These are phyloP conservation scores for Candida chilensis DNA, from an alignment of 805 yeast genomes.

Conservation along the genomic window DNA sequence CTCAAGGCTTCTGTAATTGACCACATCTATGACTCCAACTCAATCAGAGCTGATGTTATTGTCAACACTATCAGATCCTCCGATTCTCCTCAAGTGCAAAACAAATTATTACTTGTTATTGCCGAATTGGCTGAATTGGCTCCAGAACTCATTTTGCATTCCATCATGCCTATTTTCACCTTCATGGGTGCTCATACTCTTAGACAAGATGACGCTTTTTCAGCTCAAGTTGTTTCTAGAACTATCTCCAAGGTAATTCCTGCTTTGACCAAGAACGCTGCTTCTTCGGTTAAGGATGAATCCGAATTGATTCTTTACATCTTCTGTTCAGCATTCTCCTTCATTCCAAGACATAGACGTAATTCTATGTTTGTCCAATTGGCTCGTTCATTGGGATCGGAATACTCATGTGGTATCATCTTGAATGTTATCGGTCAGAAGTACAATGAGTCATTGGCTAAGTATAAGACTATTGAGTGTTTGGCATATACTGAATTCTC, in stretches of 20 bases:
- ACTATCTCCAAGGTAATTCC: slow-evolving; percentile 88
- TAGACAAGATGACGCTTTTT: slow-evolving; percentile 93
- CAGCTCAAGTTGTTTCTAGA: slow-evolving; percentile 86
- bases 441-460: slow-evolving; percentile 43
- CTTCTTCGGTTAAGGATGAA: slow-evolving; percentile 45
- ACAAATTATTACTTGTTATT: slow-evolving; percentile 73
- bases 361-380: slow-evolving; percentile 76
- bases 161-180: slow-evolving; percentile 99
- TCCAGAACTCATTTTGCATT: slow-evolving; percentile 87
- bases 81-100: slow-evolving; percentile 90
- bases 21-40: slow-evolving; percentile 44
- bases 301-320: slow-evolving; percentile 79
- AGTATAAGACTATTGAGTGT: slow-evolving; percentile 58
- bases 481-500: slow-evolving; percentile 64
- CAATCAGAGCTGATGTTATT: slow-evolving; percentile 80
- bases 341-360: slow-evolving; percentile 94
- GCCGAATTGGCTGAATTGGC: slow-evolving; percentile 82
- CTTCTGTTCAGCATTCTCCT: slow-evolving; percentile 90
- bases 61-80: slow-evolving; percentile 88
- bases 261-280: slow-evolving; percentile 50
- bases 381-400: slow-evolving; percentile 64
- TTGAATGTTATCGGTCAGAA: slow-evolving; percentile 78
- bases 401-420: slow-evolving; percentile 58
- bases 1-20: slow-evolving; percentile 29
- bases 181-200: slow-evolving; percentile 98